phyloP scores from a whole-genome alignment of 2,329 filamentous ascomycete species.

The Colletotrichum godetiae region DNA sequence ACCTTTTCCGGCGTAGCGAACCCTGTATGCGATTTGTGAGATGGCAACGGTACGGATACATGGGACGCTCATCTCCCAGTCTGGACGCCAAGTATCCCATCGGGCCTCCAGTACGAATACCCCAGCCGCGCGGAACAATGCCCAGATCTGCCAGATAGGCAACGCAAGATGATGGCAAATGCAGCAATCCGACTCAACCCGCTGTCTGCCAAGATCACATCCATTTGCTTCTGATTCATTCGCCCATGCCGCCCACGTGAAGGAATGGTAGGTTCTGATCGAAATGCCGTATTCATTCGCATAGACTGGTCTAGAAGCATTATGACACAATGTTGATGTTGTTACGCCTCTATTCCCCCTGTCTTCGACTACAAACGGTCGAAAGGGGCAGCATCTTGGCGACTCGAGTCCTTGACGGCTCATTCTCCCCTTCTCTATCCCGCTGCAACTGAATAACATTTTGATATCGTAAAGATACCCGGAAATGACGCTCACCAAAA shows the following conservation, averaged over 20 bases:
- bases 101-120: neutral
- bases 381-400: neutral
- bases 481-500: neutral
- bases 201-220: constrained; percentile 14
- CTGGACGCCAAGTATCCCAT: constrained; percentile 9
- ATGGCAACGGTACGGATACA: constrained; percentile 15
- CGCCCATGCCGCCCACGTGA: constrained; percentile 26
- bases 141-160: constrained; percentile 12
- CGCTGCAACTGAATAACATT: neutral
- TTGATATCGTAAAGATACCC: neutral
- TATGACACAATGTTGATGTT: neutral
- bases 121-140: constrained; percentile 7
- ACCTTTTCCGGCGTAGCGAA: constrained; percentile 1
- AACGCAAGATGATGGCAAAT: neutral
- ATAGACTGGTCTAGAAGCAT: neutral
- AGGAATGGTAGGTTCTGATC: constrained; percentile 3
- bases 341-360: neutral
- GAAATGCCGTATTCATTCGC: neutral
- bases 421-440: neutral
- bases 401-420: neutral
- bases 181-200: constrained; percentile 15
- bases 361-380: neutral
- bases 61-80: constrained; percentile 28
- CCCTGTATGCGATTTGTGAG: constrained; percentile 31
- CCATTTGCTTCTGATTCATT: constrained; percentile 1